Evolutionary conservation across 2,329 filamentous ascomycete genomes (phyloP), one percentile per base, ranked within the genome.

Genomic region (Herpotrichia juniperi): DNA sequence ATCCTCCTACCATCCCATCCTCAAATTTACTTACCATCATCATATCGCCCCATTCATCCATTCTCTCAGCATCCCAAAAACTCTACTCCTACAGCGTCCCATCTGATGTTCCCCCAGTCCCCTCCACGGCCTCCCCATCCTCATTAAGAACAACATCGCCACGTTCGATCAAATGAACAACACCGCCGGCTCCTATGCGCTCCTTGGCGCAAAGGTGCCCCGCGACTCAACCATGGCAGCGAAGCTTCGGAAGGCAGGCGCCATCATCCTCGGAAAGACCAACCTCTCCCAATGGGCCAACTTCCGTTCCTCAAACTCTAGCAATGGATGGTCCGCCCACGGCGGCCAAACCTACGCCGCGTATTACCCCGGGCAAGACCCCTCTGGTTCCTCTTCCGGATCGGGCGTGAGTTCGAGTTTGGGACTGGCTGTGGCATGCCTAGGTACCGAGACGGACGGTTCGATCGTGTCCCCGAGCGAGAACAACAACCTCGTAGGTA

Each of bases 101-200:
- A 11, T 16, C 12, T 44, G 26, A 46, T 26, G 6, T n/a, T 12
- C n/a, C 21, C 11, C 1, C 45, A 78, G 80, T 0, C 83, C 83
- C 2, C 74, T 88, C 0, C 85, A 89, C 63, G 86, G 87, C 5
- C 78, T 89, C 3, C 87, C 86, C 0, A 81, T 89, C 21, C 71
- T 88, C 4, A 77, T 89, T 72, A 89, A 89, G 68, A 83, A 87
- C 71, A 87, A 86, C 63, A 87, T 89, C 43, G 85, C 81, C 12
- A 88, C 86, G 0, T 66, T 72, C 2, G 85, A 88, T 63, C 67
- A 76, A 52, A 86, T 88, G 83, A 81, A 85, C 62, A 88, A 83
- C 56, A 85, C 83, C 1, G 77, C 86, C 2, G 87, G 87, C 2
- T 90, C 87, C 0, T 87, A 80, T 55, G 81, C 85, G 1, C 76